Conservation (phyloP, 306 rosid species). For the Luffa aegyptiaca region DNA sequence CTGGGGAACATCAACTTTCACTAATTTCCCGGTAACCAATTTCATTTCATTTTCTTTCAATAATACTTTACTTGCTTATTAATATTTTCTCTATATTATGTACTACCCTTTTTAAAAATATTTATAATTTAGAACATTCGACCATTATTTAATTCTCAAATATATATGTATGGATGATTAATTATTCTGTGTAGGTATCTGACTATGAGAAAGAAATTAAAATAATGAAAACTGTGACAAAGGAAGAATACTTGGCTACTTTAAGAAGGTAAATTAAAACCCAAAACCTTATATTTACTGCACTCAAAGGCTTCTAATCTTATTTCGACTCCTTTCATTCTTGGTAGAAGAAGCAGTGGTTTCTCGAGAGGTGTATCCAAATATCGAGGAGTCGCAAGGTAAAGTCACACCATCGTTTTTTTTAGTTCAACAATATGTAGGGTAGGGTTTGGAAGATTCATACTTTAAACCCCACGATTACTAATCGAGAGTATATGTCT, state of each 20-base stretch:
- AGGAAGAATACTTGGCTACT: conserved; percentile 33
- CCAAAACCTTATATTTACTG: not conserved
- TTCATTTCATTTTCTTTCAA: not conserved
- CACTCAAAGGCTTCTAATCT: not conserved
- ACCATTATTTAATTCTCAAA: not conserved
- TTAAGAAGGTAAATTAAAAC: conserved; percentile 25
- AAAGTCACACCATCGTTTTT: no score
- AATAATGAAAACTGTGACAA: conserved; percentile 26
- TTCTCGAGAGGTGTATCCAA: conserved; percentile 42
- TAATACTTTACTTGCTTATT: not conserved
- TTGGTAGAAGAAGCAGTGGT: conserved; percentile 33
- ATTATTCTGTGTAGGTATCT: conserved; percentile 8
- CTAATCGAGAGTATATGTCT: no score
- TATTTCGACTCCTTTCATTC: not conserved
- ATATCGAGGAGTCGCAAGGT: conserved; percentile 41
- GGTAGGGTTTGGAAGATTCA: no score
- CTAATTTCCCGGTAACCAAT: conserved; percentile 24
- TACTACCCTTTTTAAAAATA: no score
- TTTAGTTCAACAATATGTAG: no score
- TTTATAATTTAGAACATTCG: no score
- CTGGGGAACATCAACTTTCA: conserved; percentile 37
- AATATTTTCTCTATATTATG: no score
- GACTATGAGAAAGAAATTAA: conserved; percentile 30
- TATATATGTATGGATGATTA: not conserved
- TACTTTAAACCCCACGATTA: no score